Conservation (phyloP, 495 filamentous ascomycete genomes). For the Penicillium cataractarum region DNA sequence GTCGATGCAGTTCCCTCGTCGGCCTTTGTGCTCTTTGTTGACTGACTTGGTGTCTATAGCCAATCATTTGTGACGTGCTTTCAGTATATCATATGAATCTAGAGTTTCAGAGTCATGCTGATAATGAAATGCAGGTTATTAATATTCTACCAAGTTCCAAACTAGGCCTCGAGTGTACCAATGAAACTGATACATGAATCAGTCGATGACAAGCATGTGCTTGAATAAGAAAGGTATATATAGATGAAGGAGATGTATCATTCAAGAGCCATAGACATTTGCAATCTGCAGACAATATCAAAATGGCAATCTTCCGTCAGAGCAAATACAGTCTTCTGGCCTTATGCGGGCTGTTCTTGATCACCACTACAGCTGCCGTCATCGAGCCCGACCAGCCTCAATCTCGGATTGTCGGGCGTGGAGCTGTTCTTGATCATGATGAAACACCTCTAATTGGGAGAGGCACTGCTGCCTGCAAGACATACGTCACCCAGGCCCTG, state of each 20-base stretch:
- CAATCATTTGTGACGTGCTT: slow-evolving; percentile 3
- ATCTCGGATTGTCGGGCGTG: neutral
- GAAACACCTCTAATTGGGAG: neutral
- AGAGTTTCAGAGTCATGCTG: neutral
- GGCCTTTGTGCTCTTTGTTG: slow-evolving; percentile 5
- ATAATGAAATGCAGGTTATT: neutral
- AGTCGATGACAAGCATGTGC: neutral
- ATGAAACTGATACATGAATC: neutral
- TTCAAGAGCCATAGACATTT: neutral
- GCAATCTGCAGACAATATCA: neutral
- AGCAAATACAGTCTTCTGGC: neutral
- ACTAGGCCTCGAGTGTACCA: neutral
- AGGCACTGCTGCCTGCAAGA: slow-evolving; percentile 4
- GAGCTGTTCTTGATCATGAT: neutral
- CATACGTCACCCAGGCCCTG: neutral
- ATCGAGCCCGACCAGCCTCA: neutral
- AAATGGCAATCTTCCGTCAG: neutral
- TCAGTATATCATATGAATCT: neutral
- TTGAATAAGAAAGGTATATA: slow-evolving; percentile 1
- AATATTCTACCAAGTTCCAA: neutral
- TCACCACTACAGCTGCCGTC: neutral
- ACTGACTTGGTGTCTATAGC: neutral
- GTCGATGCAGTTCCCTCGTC: slow-evolving; percentile 1
- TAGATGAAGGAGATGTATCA: neutral
- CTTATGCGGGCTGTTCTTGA: slow-evolving; percentile 4